phyloP scores from a whole-genome alignment of 1,284 basidiomycete genomes.

The Xerocomus minutiporus region DNA sequence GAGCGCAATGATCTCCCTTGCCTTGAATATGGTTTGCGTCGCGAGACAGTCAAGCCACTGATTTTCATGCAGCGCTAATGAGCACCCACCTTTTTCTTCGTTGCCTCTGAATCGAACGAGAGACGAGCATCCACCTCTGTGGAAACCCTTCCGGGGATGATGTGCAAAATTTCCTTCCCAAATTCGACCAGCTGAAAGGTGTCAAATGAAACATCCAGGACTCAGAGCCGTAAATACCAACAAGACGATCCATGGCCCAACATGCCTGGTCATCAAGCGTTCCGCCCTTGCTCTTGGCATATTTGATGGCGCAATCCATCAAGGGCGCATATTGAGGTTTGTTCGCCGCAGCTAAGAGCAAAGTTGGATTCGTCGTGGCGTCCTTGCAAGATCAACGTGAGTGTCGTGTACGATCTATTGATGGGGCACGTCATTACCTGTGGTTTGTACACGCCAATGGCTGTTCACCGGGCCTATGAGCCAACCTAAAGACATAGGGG shows the following conservation, averaged over 20 bases:
- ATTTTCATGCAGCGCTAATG: background rate
- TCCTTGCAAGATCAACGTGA: background rate
- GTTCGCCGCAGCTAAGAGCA: background rate
- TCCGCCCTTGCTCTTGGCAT: conserved; percentile 78
- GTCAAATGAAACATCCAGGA: background rate
- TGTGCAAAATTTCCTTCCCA: conserved; percentile 88
- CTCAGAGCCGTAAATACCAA: conserved; percentile 28
- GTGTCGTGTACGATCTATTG: background rate
- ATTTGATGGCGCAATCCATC: conserved; percentile 78
- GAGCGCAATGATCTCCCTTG: conserved; percentile 48
- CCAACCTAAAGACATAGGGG: conserved; percentile 31
- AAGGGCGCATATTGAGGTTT: conserved; percentile 65
- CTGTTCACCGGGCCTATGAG: background rate
- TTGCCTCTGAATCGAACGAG: conserved; percentile 90
- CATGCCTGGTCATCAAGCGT: conserved; percentile 68
- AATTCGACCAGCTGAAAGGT: conserved; percentile 81
- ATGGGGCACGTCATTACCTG: background rate
- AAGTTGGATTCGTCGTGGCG: background rate
- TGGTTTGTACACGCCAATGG: background rate
- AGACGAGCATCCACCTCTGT: conserved; percentile 97
- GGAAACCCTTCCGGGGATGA: conserved; percentile 97
- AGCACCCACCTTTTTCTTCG: conserved; percentile 49
- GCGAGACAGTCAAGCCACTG: background rate
- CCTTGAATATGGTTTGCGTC: background rate
- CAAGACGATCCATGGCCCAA: conserved; percentile 83